Base-by-base conservation (phyloP, 371 early-diverging fungal species). In the Syncephalastrum sp. region DNA sequence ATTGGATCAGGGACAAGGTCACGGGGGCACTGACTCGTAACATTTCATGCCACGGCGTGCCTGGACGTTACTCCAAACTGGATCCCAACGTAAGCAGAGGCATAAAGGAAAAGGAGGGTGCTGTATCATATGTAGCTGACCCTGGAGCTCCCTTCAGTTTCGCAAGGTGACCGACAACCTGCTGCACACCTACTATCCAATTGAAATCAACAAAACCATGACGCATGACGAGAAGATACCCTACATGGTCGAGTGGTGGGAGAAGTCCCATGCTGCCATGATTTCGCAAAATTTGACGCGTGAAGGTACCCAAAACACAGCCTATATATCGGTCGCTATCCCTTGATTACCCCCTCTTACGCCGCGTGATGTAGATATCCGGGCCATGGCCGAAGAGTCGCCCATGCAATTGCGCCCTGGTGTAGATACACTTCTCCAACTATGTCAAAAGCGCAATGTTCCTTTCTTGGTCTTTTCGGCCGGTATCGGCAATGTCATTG, bases 401-500 rank as follows among this genome's bases (percentile, higher is more conserved):
- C 75, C 72, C 8, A 58, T 89, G 0, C 63, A 71, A 42, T 69
- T 88, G 46, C 72, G 92, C 27, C 66, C 62, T 8, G 75, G 79
- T 1, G 43, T 83, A 0, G 64, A 76, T 4, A 60, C 69, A 14
- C 75, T 89, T 1, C 52, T 89, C 17, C 43, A 58, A 0, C 5
- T 53, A 13, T 82, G 81, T 45, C 60, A 62, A 7, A 64, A 62
- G 4, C 42, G 54, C 3, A 44, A 67, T 1, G 56, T 90, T 3
- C 90, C 90, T 0, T 77, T 91, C 25, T 63, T 91, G 7, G 84
- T 91, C 0, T 90, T 91, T 57, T 87, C 87, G 0, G 92, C 92
- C 2, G 92, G 90, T 17, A 74, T 91, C 48, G 83, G 69, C 5
- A 81, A 91, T 64, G 74, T 90, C 7, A 88, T 91, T 59, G 81